Base-by-base conservation (phyloP, 2,329 filamentous ascomycete genomes). In the Ascochyta clinopodiicola region DNA sequence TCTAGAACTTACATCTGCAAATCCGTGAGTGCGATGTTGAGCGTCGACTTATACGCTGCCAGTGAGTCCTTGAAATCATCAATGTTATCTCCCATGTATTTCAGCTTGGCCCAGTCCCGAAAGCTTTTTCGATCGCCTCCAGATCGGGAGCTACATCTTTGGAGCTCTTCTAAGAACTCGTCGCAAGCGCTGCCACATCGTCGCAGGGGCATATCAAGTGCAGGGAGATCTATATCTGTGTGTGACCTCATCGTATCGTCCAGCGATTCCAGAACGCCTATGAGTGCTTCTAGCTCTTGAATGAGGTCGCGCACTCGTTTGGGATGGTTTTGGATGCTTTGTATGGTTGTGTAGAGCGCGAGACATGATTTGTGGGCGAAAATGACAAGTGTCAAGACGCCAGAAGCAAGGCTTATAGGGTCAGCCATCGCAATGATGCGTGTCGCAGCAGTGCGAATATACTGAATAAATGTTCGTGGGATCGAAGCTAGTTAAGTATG, bases 71-170 rank as follows among this genome's bases (percentile, higher is more conserved):
- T 71, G 50, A 81, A 81, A 44, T 70, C 72, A 56, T 76, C 72
- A 39, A 81, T 76, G 56, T 79, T 70, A 38, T 79, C 73, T 25
- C 75, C 77, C 72, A 80, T 78, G 46, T 80, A 81, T 54, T 59
- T 75, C 40, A 81, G 59, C 61, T 70, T 78, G 4, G 77, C 75
- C 79, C 77, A 81, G 59, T 80, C 79, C 40, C 76, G 74, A 62
- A 81, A 80, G 62, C 76, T 81, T 21, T 72, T 69, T 48, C 72
- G 67, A 55, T 59, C 63, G 29, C 37, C 31, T 13, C 57, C 44
- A 34, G 53, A 60, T 39, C 52, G 51, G 17, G 58, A 67, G 21
- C 60, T 65, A 32, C 77, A 80, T 39, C 54, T 62, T 44, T 43
- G 19, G n/a, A 81, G 62, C 59, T 77, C 72, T 47, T 72, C 40